These are phyloP conservation scores for Apiotrichum montevideense DNA, from an alignment of 1,284 basidiomycete species.

Conservation along the genomic window DNA sequence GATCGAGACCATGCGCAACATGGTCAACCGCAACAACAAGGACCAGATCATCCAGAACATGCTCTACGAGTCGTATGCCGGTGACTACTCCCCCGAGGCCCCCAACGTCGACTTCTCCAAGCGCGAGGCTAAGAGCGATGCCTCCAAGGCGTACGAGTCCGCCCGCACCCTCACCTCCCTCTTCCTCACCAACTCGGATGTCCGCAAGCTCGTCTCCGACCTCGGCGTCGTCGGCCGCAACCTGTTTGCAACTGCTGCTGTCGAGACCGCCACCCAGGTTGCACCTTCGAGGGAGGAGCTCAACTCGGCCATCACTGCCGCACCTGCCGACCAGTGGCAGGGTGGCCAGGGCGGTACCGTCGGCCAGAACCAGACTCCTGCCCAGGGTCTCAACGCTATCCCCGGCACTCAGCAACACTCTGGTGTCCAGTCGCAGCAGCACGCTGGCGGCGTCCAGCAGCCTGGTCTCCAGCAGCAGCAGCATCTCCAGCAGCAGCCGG, in stretches of 20 bases:
- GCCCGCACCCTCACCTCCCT: conserved; percentile 77
- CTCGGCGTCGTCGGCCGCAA: conserved; percentile 78
- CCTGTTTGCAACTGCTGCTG: conserved; percentile 68
- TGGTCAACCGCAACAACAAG: conserved; percentile 73
- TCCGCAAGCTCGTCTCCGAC: conserved; percentile 79
- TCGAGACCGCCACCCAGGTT: conserved; percentile 65
- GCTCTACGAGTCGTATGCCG: conserved; percentile 51
- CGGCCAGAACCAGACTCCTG: conserved; percentile 44
- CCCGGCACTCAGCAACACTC: conserved; percentile 3
- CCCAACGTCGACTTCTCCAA: conserved; percentile 46
- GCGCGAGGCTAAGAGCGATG: conserved; percentile 56
- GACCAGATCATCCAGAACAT: conserved; percentile 88
- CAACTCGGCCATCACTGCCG: conserved; percentile 17
- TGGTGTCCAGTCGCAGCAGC: conserved; percentile 12
- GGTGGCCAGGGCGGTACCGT: not conserved
- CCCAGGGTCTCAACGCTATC: conserved; percentile 38
- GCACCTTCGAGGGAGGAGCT: conserved; percentile 65
- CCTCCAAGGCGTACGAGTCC: conserved; percentile 65
- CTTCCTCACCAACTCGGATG: conserved; percentile 83
- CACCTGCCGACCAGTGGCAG: conserved; percentile 58
- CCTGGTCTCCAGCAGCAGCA: not conserved
- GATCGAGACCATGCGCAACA: conserved; percentile 51
- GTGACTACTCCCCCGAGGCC: conserved; percentile 34
- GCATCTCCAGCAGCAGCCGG: not conserved
- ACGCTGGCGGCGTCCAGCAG: not conserved